Percentiles rank a stretch among this genome's conserved stretches.
These are phyloP conservation scores for Verticillium albo-atrum DNA, from an alignment of 2,329 filamentous ascomycete species.

Conservation along the genomic window DNA sequence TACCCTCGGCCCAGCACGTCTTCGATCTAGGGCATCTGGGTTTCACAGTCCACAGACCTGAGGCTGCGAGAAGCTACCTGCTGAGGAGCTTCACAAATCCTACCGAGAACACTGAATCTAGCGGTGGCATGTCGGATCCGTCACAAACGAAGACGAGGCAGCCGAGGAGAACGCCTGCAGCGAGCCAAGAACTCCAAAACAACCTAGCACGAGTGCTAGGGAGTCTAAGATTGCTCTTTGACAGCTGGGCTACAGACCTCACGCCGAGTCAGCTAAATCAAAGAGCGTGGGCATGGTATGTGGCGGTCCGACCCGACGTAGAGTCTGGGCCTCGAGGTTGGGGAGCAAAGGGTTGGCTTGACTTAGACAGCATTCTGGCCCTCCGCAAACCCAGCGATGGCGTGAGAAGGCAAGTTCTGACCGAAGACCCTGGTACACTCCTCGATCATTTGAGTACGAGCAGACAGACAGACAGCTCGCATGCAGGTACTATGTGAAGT, in stretches of 20 bases:
- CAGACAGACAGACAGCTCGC: no score
- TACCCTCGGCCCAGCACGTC: background rate
- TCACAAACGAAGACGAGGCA: background rate
- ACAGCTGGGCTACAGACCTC: conserved; percentile 68
- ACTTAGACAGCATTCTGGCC: conserved; percentile 60
- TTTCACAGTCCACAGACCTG: conserved; percentile 71
- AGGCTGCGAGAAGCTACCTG: conserved; percentile 59
- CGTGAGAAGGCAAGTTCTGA: no score
- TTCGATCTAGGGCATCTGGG: conserved; percentile 22
- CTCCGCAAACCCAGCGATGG: no score
- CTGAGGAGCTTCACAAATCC: conserved; percentile 53
- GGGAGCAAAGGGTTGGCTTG: conserved; percentile 74
- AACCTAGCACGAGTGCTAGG: conserved; percentile 68
- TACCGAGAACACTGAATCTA: background rate
- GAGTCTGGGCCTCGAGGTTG: conserved; percentile 71
- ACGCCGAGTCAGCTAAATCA: conserved; percentile 64
- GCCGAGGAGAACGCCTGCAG: background rate
- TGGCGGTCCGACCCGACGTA: conserved; percentile 70
- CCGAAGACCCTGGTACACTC: conserved; percentile 22
- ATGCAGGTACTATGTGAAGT: no score
- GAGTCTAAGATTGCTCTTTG: conserved; percentile 66
- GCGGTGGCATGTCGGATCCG: background rate
- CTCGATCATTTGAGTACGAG: no score
- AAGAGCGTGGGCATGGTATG: conserved; percentile 79
- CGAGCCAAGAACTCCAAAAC: conserved; percentile 51